phyloP scores from a whole-genome alignment of 352 stramenopile genomes.

The Phytopythium sindhum region DNA sequence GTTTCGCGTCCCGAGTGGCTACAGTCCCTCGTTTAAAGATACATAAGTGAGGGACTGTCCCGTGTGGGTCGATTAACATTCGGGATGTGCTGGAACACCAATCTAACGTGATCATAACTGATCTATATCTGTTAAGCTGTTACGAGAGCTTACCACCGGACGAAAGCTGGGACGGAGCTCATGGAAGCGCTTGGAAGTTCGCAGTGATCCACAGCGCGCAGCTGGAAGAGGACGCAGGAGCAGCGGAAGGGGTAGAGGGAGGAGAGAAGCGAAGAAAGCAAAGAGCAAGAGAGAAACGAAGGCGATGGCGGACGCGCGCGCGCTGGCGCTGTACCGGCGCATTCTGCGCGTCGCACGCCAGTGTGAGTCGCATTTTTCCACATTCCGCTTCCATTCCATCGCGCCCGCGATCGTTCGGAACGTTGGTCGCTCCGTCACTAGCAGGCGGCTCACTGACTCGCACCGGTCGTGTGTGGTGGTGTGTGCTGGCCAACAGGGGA shows the following conservation, averaged over 20 bases:
- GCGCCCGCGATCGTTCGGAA: background rate
- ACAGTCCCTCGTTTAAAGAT: background rate
- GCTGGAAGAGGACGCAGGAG: background rate
- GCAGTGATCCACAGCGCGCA: too few relatives aligned
- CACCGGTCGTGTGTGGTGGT: slow-evolving; percentile 2
- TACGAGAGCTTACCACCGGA: background rate
- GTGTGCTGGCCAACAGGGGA: slow-evolving; percentile 41
- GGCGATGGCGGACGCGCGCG: slow-evolving; percentile 20
- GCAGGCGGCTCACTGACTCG: background rate
- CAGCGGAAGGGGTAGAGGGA: background rate
- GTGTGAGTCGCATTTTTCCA: slow-evolving; percentile 41
- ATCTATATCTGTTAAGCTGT: background rate
- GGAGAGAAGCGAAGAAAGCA: background rate
- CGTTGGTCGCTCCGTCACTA: background rate
- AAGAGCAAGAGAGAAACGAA: too few relatives aligned
- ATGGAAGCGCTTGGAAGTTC: too few relatives aligned
- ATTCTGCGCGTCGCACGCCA: slow-evolving; percentile 65
- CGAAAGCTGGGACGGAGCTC: too few relatives aligned
- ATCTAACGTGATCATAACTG: background rate
- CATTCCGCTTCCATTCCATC: background rate
- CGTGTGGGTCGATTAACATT: background rate
- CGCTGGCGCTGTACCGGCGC: slow-evolving; percentile 67
- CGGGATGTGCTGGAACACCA: too few relatives aligned
- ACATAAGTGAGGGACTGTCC: background rate
- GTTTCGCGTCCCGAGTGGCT: slow-evolving; percentile 8